Evolutionary conservation across 352 stramenopile genomes (phyloP), one percentile per base, ranked within the genome.

Genomic region (Thraustochytrium aureum): DNA sequence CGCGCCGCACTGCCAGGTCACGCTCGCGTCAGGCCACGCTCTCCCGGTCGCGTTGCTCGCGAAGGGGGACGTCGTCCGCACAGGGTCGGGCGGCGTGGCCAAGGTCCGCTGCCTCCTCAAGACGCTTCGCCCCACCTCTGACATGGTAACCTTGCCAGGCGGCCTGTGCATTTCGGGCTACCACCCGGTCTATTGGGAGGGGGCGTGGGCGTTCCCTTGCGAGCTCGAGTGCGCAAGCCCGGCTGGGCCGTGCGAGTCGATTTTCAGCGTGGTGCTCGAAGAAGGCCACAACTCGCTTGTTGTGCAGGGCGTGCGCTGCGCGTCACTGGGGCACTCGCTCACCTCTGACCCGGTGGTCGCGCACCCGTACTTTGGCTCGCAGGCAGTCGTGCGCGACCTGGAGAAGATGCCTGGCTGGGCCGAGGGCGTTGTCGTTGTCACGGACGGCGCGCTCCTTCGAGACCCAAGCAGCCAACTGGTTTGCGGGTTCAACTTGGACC

Each of bases 41-140:
- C 65, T 67, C 47, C 69, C 2, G 1, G 42, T 79, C 41, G 35
- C 2, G 37, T 20, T n/a, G 22, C 33, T 79, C 14, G 20, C 2
- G 14, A 3, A 10, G 7, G 69, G 69, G 26, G 69, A 79, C 61
- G 6, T 5, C n/a, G 56, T 86, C 33, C 26, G 59, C 7, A 59
- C 56, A 5, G 61, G 60, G 17, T 42, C 20, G 2, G 42, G 59
- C 43, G 62, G 38, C 12, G 2, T 47, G 4, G 75, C 76, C 22
- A 26, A 10, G n/a, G 72, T 86, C 30, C 4, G 12, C 20, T 85
- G 37, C 47, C 50, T 86, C 50, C 60, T 86, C 26, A 60, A 82
- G 37, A 81, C 83, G 20, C 38, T 52, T 42, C 32, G 41, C n/a
- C 32, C 33, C 17, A 47, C 64, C 22, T 52, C 72, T 50, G 30